Base-by-base conservation (phyloP, 306 rosid species). In the Elaeagnus macrophylla region DNA sequence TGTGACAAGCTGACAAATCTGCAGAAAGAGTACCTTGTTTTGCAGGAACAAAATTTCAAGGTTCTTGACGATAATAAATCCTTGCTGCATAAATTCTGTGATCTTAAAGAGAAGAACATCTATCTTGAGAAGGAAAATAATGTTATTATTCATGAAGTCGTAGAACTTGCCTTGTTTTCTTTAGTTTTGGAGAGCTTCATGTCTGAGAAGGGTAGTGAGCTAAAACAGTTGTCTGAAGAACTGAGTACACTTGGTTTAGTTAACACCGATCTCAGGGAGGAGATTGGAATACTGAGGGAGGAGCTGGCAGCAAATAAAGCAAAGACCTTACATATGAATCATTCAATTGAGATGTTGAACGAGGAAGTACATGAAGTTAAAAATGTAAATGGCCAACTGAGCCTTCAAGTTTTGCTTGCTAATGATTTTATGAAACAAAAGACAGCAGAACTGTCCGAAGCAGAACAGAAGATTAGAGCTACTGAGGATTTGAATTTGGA, bases 171-270 rank as follows among this genome's bases (percentile, higher is more conserved):
- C 65, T 79, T 52, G 62, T 73, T 75, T 56, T 64, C 77, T 13
- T 39, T 66, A 36, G 79, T 93, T 69, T 83, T 77, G 55, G 84
- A 82, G 69, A 79, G 84, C 76, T 69, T 81, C 61, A 62, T 71
- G 48, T 51, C 59, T 7, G 96, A 79, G 71, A 93, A 84, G 76
- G 65, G 66, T 43, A 36, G 65, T 50, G 94, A 93, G 60, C 79
- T 75, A 9, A 72, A 79, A 54, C 72, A 46, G 48, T 81, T 93
- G 47, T 43, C 81, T 39, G 78, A 75, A 41, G 77, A 81, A 60
- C 73, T 83, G 51, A 56, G 57, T 19, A 54, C 14, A 61, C 88
- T 84, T 48, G 65, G 61, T 51, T 41, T 51, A 56, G 59, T 67
- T 59, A 93, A 85, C 66, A 57, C 39, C 60, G 75, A 72, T 37